phyloP scores from a whole-genome alignment of 2,329 filamentous ascomycete species.

The Monilinia polystroma region DNA sequence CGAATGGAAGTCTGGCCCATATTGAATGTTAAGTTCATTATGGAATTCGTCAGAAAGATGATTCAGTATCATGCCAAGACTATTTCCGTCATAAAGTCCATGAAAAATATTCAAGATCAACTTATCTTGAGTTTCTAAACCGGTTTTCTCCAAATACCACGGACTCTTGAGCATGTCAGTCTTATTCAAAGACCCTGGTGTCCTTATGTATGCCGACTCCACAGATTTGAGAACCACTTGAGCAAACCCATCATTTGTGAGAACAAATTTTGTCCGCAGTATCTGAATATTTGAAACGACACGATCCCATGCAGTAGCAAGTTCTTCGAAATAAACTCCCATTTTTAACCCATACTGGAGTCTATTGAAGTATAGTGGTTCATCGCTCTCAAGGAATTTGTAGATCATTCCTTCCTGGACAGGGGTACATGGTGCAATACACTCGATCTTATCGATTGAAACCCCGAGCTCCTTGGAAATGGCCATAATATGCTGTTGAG shows the following conservation, averaged over 20 bases:
- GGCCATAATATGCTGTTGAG: slow-evolving; percentile 37
- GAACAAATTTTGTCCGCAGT: slow-evolving; percentile 69
- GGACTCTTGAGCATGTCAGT: slow-evolving; percentile 33
- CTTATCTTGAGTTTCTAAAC: slow-evolving; percentile 24
- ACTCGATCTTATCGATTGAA: slow-evolving; percentile 58
- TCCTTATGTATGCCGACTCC: slow-evolving; percentile 29
- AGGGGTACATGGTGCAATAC: slow-evolving; percentile 78
- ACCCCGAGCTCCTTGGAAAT: slow-evolving; percentile 51
- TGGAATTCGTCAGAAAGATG: slow-evolving; percentile 55
- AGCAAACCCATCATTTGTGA: slow-evolving; percentile 71
- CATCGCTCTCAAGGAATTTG: slow-evolving; percentile 57
- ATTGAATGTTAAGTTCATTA: slow-evolving; percentile 31
- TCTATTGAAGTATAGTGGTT: slow-evolving; percentile 71
- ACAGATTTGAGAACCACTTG: slow-evolving; percentile 61
- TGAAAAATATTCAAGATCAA: slow-evolving; percentile 76
- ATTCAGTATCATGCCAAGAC: slow-evolving; percentile 66
- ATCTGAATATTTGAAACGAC: slow-evolving; percentile 58
- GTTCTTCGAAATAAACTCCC: slow-evolving; percentile 45
- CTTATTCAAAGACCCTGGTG: slow-evolving; percentile 10
- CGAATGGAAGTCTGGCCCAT: slow-evolving; percentile 61
- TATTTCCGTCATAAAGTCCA: slow-evolving; percentile 81
- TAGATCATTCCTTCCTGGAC: slow-evolving; percentile 86
- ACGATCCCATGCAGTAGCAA: slow-evolving; percentile 59
- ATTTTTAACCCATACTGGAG: slow-evolving; percentile 61
- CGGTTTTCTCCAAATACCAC: slow-evolving; percentile 28